A percentile compares a stretch with the other conserved stretches of the same genome.
These are phyloP conservation scores for Ceratobasidium sp. DNA, from an alignment of 1,284 basidiomycete genomes.

Conservation along the genomic window DNA sequence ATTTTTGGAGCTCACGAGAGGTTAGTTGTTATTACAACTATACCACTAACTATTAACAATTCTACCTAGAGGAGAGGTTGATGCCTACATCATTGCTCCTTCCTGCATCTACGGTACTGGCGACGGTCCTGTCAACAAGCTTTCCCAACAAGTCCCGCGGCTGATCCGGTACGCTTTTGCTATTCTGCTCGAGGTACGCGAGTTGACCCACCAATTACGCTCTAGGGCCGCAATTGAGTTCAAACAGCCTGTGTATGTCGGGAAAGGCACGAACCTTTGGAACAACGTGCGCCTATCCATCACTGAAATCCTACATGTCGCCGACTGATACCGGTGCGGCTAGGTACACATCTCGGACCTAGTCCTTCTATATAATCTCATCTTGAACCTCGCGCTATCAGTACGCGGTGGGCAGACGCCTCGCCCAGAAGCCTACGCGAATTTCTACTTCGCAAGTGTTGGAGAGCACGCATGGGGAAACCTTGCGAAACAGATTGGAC, in stretches of 20 bases:
- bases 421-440: constrained; percentile 26
- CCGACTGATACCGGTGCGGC: constrained; percentile 12
- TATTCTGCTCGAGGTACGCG: neutral
- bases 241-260: constrained; percentile 56
- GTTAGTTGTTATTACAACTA: constrained; percentile 1
- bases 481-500: constrained; percentile 44
- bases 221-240: constrained; percentile 56
- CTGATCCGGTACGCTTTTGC: constrained; percentile 44
- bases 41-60: neutral
- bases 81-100: constrained; percentile 58
- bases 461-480: constrained; percentile 45
- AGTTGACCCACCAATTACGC: constrained; percentile 43
- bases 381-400: constrained; percentile 50
- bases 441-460: constrained; percentile 49
- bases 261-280: constrained; percentile 56
- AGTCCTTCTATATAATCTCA: constrained; percentile 50
- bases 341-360: constrained; percentile 52
- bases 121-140: constrained; percentile 51
- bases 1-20: constrained; percentile 56
- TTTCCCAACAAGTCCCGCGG: constrained; percentile 47
- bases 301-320: neutral
- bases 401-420: constrained; percentile 8
- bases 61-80: constrained; percentile 51
- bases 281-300: constrained; percentile 40
- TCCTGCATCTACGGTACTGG: constrained; percentile 59